Evolutionary conservation across 768 basidiomycete genomes (phyloP), one percentile per base, ranked within the genome.

Genomic region (Boletellus ananiceps): DNA sequence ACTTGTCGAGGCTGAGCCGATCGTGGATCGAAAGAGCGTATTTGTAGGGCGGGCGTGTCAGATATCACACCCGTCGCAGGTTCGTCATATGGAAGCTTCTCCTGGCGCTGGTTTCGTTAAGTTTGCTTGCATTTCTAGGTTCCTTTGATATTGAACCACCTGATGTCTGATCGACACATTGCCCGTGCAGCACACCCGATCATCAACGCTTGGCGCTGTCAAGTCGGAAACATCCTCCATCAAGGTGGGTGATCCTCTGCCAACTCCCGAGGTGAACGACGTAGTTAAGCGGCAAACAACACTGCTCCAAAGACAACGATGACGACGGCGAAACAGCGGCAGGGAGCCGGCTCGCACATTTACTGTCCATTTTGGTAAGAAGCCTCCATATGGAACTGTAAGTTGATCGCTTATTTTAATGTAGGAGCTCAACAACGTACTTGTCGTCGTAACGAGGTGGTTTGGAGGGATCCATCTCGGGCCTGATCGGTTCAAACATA

Each of bases 271-370:
- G 16, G 15, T 11, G 27, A 18, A 21, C 29, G 21, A 15, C 8
- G n/a, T 35, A 27, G 14, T 46, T 51, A 18, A 63, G 46, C 42
- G 3, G 14, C 18, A 25, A 34, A 35, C 31, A 40, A 35, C 3
- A 21, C 9, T 11, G 13, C 9, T 25, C 56, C 36, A 37, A 55
- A 92, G 94, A 97, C 61, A 94, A 96, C 50, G 91, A 94, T 49
- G 94, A 98, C 51, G 89, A 97, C 50, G 91, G 93, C 2, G 95
- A 99, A 70, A 83, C 87, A 0, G 93, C 91, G 1, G 95, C 95
- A 16, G 95, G 95, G 5, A 83, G 87, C 37, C 79, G 95, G 15
- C 70, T 98, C 18, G 91, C 91, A 1, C 94, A 97, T 66, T 76
- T 99, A 2, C 70, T 99, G 5, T 91, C 93, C 54, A 92, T 95